Conservation (phyloP, 768 basidiomycete species). For the Pleurotus cornucopiae region DNA sequence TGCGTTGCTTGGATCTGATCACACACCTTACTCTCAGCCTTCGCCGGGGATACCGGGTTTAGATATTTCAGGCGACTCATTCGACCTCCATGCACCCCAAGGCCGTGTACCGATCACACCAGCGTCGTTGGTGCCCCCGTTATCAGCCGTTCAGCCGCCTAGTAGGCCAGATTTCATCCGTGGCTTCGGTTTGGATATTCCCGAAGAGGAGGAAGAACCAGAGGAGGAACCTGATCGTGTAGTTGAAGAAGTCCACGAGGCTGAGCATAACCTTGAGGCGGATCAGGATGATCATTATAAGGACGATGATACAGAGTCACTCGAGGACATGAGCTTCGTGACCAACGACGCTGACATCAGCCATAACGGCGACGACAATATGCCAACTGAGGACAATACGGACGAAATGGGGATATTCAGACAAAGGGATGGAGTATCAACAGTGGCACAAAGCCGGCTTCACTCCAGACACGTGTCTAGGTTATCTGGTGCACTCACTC, state of each 20-base stretch:
- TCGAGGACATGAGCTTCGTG: conserved; percentile 18
- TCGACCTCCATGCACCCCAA: conserved; percentile 49
- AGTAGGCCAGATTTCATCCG: conserved; percentile 69
- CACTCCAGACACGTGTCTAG: conserved; percentile 71
- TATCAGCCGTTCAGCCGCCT: conserved; percentile 40
- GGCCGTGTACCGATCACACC: conserved; percentile 45
- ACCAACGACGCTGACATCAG: conserved; percentile 21
- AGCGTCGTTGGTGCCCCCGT: conserved; percentile 25
- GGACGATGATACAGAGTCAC: conserved; percentile 16
- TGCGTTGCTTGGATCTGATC: conserved; percentile 51
- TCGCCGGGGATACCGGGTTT: conserved; percentile 15
- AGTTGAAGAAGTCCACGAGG: conserved; percentile 12
- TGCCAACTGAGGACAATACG: conserved; percentile 1
- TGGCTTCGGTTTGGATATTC: conserved; percentile 79
- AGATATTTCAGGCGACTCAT: conserved; percentile 3
- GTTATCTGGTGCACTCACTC: conserved; percentile 63
- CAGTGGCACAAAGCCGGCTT: conserved; percentile 43
- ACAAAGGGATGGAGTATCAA: conserved; percentile 34
- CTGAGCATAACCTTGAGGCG: not conserved
- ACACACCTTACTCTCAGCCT: conserved; percentile 19
- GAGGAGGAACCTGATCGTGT: conserved; percentile 30
- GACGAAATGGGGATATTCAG: not conserved
- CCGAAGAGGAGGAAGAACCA: conserved; percentile 68
- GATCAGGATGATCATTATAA: conserved; percentile 12
- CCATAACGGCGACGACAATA: conserved; percentile 22